Percentiles rank a stretch among this genome's conserved stretches.
These are phyloP conservation scores for Rhizophora apiculata DNA, from an alignment of 345 rosid species.

Conservation along the genomic window DNA sequence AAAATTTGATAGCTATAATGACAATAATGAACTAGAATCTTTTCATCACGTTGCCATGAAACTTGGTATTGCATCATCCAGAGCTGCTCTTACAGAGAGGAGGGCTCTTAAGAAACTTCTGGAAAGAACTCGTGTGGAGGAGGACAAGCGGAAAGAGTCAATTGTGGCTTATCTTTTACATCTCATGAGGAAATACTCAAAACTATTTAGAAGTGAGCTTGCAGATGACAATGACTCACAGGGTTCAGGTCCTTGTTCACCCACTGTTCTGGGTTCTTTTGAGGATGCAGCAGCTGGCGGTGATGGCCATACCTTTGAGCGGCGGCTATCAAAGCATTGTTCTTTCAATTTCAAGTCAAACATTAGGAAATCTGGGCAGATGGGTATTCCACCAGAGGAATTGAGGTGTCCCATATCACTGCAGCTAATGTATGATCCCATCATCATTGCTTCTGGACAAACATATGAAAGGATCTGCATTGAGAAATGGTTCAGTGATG, in stretches of 20 bases:
- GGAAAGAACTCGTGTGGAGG: slow-evolving; percentile 86
- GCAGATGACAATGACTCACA: slow-evolving; percentile 88
- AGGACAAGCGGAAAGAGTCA: slow-evolving; percentile 94
- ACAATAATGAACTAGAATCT: slow-evolving; percentile 74
- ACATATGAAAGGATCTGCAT: slow-evolving; percentile 92
- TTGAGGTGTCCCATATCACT: slow-evolving; percentile 93
- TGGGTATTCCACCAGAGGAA: slow-evolving; percentile 86
- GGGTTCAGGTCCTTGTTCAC: slow-evolving; percentile 86
- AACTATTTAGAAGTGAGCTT: slow-evolving; percentile 78
- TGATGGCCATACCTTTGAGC: slow-evolving; percentile 55
- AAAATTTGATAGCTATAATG: slow-evolving; percentile 57
- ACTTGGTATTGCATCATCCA: slow-evolving; percentile 78
- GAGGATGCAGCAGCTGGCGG: slow-evolving; percentile 46
- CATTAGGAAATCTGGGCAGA: slow-evolving; percentile 61
- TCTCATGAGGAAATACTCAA: slow-evolving; percentile 93
- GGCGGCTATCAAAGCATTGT: slow-evolving; percentile 71
- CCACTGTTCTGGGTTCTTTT: slow-evolving; percentile 50
- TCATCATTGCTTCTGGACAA: slow-evolving; percentile 95
- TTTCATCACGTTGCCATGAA: slow-evolving; percentile 80
- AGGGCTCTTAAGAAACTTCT: slow-evolving; percentile 88
- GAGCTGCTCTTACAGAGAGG: slow-evolving; percentile 88
- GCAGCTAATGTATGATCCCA: slow-evolving; percentile 97
- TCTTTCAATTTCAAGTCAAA: slow-evolving; percentile 63
- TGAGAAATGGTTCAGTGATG: slow-evolving; percentile 94
- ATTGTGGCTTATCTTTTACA: slow-evolving; percentile 89